Evolutionary conservation across 2,329 filamentous ascomycete genomes (phyloP), one percentile per base, ranked within the genome.

Genomic region (Macrophomina tecta): DNA sequence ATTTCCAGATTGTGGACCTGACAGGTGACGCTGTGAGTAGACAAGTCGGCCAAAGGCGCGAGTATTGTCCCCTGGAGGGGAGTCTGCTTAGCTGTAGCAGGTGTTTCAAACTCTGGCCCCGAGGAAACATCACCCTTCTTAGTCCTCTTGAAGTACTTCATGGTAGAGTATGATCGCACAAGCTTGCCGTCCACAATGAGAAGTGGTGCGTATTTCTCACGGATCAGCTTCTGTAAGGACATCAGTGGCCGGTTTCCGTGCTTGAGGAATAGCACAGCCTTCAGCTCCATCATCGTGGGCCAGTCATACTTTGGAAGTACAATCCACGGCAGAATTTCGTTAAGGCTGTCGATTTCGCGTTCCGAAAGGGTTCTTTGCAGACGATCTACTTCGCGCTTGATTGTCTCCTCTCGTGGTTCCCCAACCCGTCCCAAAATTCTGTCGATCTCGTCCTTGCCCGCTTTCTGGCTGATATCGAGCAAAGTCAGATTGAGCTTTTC

Each of bases 101-200:
- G 55, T 16, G 36, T 16, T 16, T 58, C 55, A 2, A 16, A 3
- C 3, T 40, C 52, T 12, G 34, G 1, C 0, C 23, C 38, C 16
- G 16, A 18, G 7, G 40, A 32, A 1, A n/a, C 28, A 12, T 42
- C 9, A 7, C 16, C 8, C 18, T 8, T 4, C 40, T 46, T 32
- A 3, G 12, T 23, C 18, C 30, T 60, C 40, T 60, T 60, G 56
- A 60, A 60, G 28, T 60, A 60, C n/a, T 60, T 60, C 56, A 60
- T 46, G 8, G 56, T 60, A 16, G 42, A 45, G 9, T 60, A 60
- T 4, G 56, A 60, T 8, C 56, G 23, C 23, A 60, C 56, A 6
- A 32, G 23, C 40, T 18, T 60, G 8, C 56, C 56, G 9, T 60
- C 56, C 6, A 60, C 56, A 12, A 46, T 36, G 23, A 60, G 32